Conservation (phyloP, 2,329 filamentous ascomycete genomes). For the Exophiala viscosa region DNA sequence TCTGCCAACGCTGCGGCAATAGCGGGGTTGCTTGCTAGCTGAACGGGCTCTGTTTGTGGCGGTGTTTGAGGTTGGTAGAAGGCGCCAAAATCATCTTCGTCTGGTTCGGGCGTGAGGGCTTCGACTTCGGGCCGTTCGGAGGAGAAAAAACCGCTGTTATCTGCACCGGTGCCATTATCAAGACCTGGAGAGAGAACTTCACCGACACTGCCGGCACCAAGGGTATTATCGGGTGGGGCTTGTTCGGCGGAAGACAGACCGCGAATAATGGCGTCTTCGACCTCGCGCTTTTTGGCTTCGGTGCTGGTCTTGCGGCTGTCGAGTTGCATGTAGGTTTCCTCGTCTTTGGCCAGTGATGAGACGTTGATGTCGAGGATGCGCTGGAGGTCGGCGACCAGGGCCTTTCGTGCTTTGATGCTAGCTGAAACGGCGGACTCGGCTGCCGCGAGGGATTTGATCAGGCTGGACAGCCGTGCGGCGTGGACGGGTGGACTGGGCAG, state of each 20-base stretch:
- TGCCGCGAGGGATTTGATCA: constrained; percentile 83
- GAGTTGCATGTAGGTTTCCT: constrained; percentile 62
- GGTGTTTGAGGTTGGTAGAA: constrained; percentile 3
- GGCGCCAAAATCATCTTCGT: constrained; percentile 1
- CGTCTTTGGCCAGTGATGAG: constrained; percentile 65
- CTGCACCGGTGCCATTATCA: constrained; percentile 1
- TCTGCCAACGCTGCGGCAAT: constrained; percentile 23
- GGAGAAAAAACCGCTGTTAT: constrained; percentile 1
- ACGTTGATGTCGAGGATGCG: constrained; percentile 74
- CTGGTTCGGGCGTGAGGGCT: constrained; percentile 26
- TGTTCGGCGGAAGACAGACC: constrained; percentile 63
- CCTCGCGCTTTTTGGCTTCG: constrained; percentile 78
- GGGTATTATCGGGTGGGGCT: constrained; percentile 45
- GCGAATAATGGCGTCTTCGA: constrained; percentile 87
- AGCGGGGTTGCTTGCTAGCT: constrained; percentile 22
- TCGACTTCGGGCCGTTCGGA: constrained; percentile 26
- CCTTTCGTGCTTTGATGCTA: constrained; percentile 77
- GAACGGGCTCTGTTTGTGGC: neutral
- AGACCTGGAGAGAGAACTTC: constrained; percentile 1
- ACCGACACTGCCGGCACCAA: constrained; percentile 34
- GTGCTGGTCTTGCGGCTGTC: constrained; percentile 65
- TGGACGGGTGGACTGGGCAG: constrained; percentile 83
- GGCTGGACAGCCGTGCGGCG: constrained; percentile 79
- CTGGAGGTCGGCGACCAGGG: constrained; percentile 75
- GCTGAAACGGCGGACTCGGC: constrained; percentile 88